Evolutionary conservation across 2,329 filamentous ascomycete genomes (phyloP).

Genomic region (Fonsecaea pugnacius): DNA sequence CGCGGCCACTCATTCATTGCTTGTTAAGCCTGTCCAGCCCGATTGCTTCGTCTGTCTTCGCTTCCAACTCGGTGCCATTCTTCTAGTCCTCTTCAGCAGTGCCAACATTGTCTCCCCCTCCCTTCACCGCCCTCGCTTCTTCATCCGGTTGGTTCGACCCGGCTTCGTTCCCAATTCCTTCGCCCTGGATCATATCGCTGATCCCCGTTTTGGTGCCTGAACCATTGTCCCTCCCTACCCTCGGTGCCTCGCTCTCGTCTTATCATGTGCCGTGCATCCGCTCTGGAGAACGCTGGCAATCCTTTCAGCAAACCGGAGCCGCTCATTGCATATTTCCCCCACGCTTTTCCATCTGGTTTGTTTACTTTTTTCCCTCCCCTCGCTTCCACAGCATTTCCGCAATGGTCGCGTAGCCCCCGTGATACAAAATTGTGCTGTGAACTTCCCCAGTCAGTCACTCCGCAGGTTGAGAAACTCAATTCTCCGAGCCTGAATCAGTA

Average conservation of each 20-base stretch:
- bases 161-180: neutral
- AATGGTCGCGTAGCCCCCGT: slow-evolving; percentile 6
- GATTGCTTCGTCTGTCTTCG: neutral
- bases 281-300: neutral
- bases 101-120: neutral
- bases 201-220: neutral
- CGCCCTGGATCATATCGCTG: neutral
- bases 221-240: neutral
- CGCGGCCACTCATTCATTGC: neutral
- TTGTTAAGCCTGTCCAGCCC: neutral
- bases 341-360: neutral
- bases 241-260: neutral
- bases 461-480: neutral
- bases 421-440: neutral
- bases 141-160: neutral
- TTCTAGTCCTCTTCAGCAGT: neutral
- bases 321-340: slow-evolving; percentile 6
- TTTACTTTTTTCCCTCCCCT: neutral
- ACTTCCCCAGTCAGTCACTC: neutral
- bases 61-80: neutral
- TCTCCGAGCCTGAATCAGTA: slow-evolving; percentile 11
- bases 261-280: slow-evolving; percentile 4
- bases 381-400: slow-evolving; percentile 8
- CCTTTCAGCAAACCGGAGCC: neutral
- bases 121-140: slow-evolving; percentile 3